These are phyloP conservation scores for Ballota nigra DNA, from an alignment of 257 asterid species.

Conservation along the genomic window DNA sequence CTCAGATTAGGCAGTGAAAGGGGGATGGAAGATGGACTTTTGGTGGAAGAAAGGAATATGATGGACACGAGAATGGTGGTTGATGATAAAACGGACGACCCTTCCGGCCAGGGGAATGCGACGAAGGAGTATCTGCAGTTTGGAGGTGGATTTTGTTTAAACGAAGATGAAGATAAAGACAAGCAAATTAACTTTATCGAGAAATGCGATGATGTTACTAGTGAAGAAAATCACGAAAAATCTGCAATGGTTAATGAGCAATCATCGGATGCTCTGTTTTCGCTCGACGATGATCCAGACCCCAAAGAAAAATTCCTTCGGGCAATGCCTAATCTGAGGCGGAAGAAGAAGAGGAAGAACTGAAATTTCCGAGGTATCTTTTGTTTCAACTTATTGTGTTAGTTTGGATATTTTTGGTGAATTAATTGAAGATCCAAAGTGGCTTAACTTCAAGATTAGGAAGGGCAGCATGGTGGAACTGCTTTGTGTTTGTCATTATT, in stretches of 20 bases:
- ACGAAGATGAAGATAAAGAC: conserved; percentile 52
- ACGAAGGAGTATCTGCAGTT: conserved; percentile 51
- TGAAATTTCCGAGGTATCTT: conserved; percentile 1
- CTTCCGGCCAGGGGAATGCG: conserved; percentile 24
- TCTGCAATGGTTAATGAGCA: background rate
- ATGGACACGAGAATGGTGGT: conserved; percentile 3
- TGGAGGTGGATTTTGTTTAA: conserved; percentile 87
- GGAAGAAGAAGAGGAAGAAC: conserved; percentile 38
- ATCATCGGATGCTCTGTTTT: background rate
- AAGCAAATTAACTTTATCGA: background rate
- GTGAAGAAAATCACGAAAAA: background rate
- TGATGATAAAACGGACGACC: conserved; percentile 29
- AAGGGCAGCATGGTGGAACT: no score
- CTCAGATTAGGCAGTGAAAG: conserved; percentile 3
- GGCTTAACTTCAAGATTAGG: no score
- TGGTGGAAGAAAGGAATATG: conserved; percentile 22
- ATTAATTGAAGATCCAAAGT: no score
- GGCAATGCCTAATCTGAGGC: conserved; percentile 82
- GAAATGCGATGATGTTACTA: background rate
- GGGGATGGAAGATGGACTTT: conserved; percentile 18
- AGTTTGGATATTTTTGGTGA: no score
- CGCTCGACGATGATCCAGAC: conserved; percentile 2
- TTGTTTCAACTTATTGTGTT: no score
- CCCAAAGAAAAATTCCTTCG: conserved; percentile 38
- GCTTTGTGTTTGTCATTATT: no score